A percentile compares a stretch with the other conserved stretches of the same genome.
Conservation (phyloP, 2,329 filamentous ascomycete genomes). For the Trichoderma sp. region DNA sequence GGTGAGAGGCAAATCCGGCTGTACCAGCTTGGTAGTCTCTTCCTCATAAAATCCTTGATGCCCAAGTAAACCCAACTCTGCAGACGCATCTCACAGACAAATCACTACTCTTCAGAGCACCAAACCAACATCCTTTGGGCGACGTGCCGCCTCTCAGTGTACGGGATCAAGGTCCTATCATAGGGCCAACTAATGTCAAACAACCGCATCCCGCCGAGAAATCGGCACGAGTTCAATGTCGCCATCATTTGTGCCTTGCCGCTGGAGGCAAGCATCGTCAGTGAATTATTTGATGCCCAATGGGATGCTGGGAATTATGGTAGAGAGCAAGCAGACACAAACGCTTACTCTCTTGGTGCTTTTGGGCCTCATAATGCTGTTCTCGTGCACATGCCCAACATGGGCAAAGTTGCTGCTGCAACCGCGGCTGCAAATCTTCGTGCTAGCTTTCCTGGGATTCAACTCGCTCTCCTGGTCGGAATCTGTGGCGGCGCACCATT, state of each 20-base stretch:
- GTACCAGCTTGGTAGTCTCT: not conserved
- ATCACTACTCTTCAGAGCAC: not conserved
- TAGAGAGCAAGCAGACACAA: conserved; percentile 26
- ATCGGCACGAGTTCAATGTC: not conserved
- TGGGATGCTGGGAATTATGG: conserved; percentile 21
- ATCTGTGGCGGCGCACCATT: conserved; percentile 24
- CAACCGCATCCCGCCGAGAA: not conserved
- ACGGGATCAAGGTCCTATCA: too few relatives aligned
- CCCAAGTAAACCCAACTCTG: not conserved
- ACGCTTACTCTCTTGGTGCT: conserved; percentile 27
- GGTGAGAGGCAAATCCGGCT: not conserved
- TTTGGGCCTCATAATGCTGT: conserved; percentile 25
- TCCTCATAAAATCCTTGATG: not conserved
- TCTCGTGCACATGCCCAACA: conserved; percentile 23
- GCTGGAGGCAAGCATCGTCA: conserved; percentile 9
- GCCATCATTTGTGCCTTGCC: conserved; percentile 2
- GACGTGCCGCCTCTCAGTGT: too few relatives aligned
- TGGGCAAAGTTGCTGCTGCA: conserved; percentile 23
- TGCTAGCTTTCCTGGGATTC: conserved; percentile 29
- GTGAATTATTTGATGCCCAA: conserved; percentile 8
- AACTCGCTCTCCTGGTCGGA: conserved; percentile 33
- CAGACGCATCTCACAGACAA: not conserved
- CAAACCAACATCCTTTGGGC: accelerated
- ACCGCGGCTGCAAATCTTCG: conserved; percentile 22
- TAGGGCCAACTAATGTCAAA: not conserved